Evolutionary conservation across 2,329 filamentous ascomycete species (phyloP), one percentile per base, ranked within the genome.

Genomic region (Aspergillus clavatus): DNA sequence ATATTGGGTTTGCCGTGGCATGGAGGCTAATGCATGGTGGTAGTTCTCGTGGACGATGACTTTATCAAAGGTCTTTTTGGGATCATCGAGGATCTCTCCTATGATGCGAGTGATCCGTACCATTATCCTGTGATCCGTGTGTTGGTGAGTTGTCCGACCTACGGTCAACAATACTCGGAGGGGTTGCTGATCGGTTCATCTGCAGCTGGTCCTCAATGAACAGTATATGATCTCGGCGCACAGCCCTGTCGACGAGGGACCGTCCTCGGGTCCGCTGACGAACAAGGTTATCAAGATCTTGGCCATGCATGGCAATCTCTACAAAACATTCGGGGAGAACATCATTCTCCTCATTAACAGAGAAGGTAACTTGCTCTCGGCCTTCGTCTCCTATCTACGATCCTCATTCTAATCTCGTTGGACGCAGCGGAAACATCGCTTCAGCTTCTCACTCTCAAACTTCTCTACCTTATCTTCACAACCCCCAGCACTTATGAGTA

Each of bases 301-400:
- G 35, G 91, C 89, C 42, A 76, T 87, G 19, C 79, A 93, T 59
- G 91, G 91, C 3, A 80, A 82, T 39, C 76, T 76, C 1, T 97
- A 89, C 66, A 90, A 91, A 62, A 96, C 91, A 0, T 98, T 98
- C 72, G 93, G 93, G 42, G 91, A 96, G 72, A 98, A 97, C 57
- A 86, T 98, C 49, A 98, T 98, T 52, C 75, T 98, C 4, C 79
- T 98, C 1, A 77, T 98, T 29, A 98, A 98, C 64, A 84, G 93
- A 58, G 93, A 97, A 73, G 89, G 75, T 76, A 63, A 28, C 21
- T 27, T 21, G n/a, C 7, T 28, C 8, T 7, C 21, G 40, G 10
- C 12, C 26, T 21, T 28, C 23, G 19, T 22, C 26, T 14, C 37
- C 5, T n/a, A 29, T 8, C 38, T 7, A 33, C 38, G n/a, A n/a